Percentiles rank a stretch among this genome's conserved stretches.
phyloP scores from a whole-genome alignment of 768 basidiomycete species.

The Tephrocybe rancida region DNA sequence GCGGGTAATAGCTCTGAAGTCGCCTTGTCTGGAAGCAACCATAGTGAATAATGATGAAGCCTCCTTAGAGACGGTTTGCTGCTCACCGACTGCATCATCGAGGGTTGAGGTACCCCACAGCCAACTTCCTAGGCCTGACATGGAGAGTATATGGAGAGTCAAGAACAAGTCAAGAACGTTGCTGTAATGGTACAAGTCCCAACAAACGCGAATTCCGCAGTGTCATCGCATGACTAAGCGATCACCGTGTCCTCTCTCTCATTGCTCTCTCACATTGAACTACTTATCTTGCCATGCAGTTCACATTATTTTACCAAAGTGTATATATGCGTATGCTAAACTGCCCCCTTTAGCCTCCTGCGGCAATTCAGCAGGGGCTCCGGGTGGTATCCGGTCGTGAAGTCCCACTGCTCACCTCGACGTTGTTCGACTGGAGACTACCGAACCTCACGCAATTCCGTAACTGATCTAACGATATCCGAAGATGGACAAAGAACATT shows the following conservation, averaged over 20 bases:
- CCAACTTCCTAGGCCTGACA: constrained; percentile 68
- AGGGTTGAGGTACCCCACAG: constrained; percentile 84
- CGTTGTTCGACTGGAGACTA: too few relatives aligned
- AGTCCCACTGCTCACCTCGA: too few relatives aligned
- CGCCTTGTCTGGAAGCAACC: constrained; percentile 73
- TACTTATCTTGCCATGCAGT: too few relatives aligned
- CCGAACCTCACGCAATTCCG: too few relatives aligned
- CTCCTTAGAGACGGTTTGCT: not conserved
- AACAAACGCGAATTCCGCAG: constrained; percentile 8
- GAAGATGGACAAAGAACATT: too few relatives aligned
- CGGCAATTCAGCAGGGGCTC: too few relatives aligned
- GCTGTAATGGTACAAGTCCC: not conserved
- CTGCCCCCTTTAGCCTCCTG: too few relatives aligned
- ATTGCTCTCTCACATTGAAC: too few relatives aligned
- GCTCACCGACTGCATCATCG: constrained; percentile 79
- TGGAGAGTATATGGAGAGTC: constrained; percentile 21
- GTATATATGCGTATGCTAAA: too few relatives aligned
- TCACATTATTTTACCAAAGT: too few relatives aligned
- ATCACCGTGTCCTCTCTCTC: not conserved
- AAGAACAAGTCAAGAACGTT: not conserved
- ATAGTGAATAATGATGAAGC: constrained; percentile 10
- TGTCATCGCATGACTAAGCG: constrained; percentile 15
- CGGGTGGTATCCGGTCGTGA: too few relatives aligned
- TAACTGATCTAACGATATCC: too few relatives aligned
- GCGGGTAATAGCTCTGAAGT: constrained; percentile 87